phyloP scores from a whole-genome alignment of 2,329 filamentous ascomycete species.

The Cytospora piceicola region DNA sequence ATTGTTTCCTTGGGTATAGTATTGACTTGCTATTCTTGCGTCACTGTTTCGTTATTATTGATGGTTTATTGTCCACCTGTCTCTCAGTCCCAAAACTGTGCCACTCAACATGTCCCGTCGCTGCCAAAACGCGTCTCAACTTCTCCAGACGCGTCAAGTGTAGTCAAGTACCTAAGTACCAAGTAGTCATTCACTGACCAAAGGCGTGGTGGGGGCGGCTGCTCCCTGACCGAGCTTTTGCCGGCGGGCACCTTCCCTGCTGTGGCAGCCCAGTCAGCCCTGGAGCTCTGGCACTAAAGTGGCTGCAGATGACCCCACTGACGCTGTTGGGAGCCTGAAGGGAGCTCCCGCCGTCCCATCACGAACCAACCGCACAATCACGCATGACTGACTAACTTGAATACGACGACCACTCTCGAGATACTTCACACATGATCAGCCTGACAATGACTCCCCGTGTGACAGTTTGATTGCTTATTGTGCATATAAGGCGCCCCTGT shows the following conservation, averaged over 20 bases:
- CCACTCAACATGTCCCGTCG: not conserved
- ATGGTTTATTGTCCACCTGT: not conserved
- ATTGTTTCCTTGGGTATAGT: slow-evolving; percentile 48
- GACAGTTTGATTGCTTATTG: not conserved
- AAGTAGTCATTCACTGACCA: not conserved
- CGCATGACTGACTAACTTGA: slow-evolving; percentile 14
- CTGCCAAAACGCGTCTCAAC: not conserved
- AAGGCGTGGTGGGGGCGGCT: not conserved
- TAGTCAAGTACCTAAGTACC: not conserved
- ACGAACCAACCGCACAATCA: slow-evolving; percentile 7
- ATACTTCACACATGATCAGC: slow-evolving; percentile 10
- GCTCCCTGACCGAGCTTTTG: not conserved
- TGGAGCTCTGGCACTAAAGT: not conserved
- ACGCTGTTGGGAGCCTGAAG: slow-evolving; percentile 2
- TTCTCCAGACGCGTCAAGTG: not conserved
- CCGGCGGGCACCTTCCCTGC: slow-evolving; percentile 4
- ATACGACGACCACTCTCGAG: not conserved
- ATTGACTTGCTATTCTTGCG: not conserved
- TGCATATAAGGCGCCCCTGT: not conserved
- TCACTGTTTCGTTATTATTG: too few species aligned
- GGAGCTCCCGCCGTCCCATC: slow-evolving; percentile 1
- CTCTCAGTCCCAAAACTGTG: not conserved
- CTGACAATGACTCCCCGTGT: not conserved
- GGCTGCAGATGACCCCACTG: slow-evolving; percentile 6
- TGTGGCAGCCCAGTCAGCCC: not conserved